phyloP scores from a whole-genome alignment of 2,329 filamentous ascomycete species.

The Phialophora expanda region DNA sequence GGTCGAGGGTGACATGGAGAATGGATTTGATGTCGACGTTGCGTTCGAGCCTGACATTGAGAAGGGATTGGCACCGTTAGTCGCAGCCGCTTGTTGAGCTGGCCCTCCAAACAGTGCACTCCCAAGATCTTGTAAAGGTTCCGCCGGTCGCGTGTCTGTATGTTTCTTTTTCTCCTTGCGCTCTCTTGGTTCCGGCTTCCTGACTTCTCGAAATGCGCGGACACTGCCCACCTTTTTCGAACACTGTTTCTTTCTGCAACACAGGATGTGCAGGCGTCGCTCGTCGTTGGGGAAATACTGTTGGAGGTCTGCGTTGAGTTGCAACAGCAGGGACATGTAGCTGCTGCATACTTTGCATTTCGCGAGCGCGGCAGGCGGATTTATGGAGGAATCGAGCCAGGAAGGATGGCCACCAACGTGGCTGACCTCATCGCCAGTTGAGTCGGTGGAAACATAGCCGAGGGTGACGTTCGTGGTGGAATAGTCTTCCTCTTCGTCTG shows the following conservation, averaged over 20 bases:
- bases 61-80: constrained; percentile 61
- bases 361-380: constrained; percentile 76
- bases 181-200: constrained; percentile 47
- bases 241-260: constrained; percentile 78
- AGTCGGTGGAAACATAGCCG: constrained; percentile 82
- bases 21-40: constrained; percentile 60
- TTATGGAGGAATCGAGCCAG: constrained; percentile 76
- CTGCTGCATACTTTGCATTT: constrained; percentile 87
- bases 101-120: constrained; percentile 68
- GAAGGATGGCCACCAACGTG: constrained; percentile 83
- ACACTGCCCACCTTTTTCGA: constrained; percentile 82
- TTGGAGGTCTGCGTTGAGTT: constrained; percentile 88
- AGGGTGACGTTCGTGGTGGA: constrained; percentile 79
- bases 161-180: constrained; percentile 34
- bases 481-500: constrained; percentile 63
- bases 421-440: constrained; percentile 80
- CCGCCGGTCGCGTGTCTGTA: constrained; percentile 28
- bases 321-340: constrained; percentile 81
- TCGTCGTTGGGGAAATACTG: constrained; percentile 86
- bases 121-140: constrained; percentile 49
- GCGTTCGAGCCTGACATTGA: constrained; percentile 41
- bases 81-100: constrained; percentile 46
- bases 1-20: constrained; percentile 45
- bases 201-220: constrained; percentile 72
- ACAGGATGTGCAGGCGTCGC: constrained; percentile 83